phyloP scores from a whole-genome alignment of 345 rosid genomes.

The Tarenaya hassleriana region DNA sequence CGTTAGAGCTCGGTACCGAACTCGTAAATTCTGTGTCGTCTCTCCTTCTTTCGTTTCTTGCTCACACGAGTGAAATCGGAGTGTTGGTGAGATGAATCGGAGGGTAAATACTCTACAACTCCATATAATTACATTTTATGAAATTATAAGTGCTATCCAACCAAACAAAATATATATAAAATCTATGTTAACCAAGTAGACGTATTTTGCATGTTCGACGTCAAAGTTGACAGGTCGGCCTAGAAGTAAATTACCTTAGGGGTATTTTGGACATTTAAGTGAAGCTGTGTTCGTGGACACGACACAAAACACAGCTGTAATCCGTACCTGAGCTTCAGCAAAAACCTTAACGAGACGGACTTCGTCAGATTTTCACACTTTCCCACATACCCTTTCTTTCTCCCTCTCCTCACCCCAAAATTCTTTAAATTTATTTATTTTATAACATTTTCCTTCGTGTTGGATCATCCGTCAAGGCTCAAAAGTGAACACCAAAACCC shows the following conservation, averaged over 20 bases:
- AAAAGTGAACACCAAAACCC: background rate
- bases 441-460: background rate
- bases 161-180: background rate
- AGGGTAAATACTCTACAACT: too few relatives aligned
- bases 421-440: background rate
- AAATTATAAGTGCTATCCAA: too few relatives aligned
- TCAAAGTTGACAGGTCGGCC: too few relatives aligned
- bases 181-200: background rate
- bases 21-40: too few relatives aligned
- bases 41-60: too few relatives aligned
- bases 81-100: too few relatives aligned
- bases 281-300: too few relatives aligned
- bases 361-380: slow-evolving; percentile 16
- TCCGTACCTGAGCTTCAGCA: slow-evolving; percentile 16
- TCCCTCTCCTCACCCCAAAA: background rate
- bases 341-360: slow-evolving; percentile 17
- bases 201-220: background rate
- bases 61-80: too few relatives aligned
- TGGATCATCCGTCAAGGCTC: slow-evolving; percentile 14
- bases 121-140: too few relatives aligned
- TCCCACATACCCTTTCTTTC: slow-evolving; percentile 5
- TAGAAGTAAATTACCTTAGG: too few relatives aligned
- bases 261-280: too few relatives aligned
- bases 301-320: slow-evolving; percentile 12
- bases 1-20: too few relatives aligned